These are phyloP conservation scores for Brassica napus DNA, from an alignment of 345 rosid species.

Conservation along the genomic window Da-Ae NC_063447.1:62714501-62715000, in stretches of 20 bases:
- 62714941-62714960: constrained; percentile 19
- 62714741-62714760: constrained; percentile 57
- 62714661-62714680: constrained; percentile 69
- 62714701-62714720: constrained; percentile 1
- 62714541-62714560: constrained; percentile 23
- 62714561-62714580: constrained; percentile 47
- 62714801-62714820: constrained; percentile 69
- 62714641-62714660: constrained; percentile 74
- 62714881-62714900: constrained; percentile 77
- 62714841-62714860: constrained; percentile 96
- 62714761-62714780: constrained; percentile 48
- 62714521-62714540: constrained; percentile 30
- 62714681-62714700: constrained; percentile 18
- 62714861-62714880: constrained; percentile 96
- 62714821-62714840: constrained; percentile 95
- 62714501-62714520: constrained; percentile 8
- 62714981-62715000: constrained; percentile 39
- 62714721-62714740: constrained; percentile 22
- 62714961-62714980: constrained; percentile 23
- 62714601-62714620: constrained; percentile 99
- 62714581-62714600: constrained; percentile 99
- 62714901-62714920: constrained; percentile 32
- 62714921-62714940: constrained; percentile 28
- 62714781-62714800: constrained; percentile 63
- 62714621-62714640: constrained; percentile 70